Conservation (phyloP, 768 basidiomycete species). For the Lyophyllum decastes region DNA sequence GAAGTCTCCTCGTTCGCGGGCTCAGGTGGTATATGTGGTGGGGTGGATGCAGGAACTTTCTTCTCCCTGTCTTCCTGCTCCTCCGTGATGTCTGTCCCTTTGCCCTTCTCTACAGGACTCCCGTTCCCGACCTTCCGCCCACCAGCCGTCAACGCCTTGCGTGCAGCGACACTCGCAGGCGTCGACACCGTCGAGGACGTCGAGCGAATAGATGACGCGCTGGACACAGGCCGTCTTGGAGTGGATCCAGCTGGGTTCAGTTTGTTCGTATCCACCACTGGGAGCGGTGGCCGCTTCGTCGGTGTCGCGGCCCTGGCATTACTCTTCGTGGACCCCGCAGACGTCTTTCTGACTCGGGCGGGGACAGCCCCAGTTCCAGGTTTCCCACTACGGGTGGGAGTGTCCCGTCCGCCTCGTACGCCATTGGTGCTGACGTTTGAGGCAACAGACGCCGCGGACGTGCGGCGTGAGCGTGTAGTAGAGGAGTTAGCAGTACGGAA, state of each 20-base stretch:
- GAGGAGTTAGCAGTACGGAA: slow-evolving; percentile 44
- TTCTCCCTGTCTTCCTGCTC: slow-evolving; percentile 4
- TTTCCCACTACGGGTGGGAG: slow-evolving; percentile 7
- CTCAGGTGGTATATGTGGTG: not conserved
- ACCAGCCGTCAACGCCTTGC: slow-evolving; percentile 23
- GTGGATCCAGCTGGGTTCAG: slow-evolving; percentile 24
- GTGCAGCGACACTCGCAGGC: slow-evolving; percentile 24
- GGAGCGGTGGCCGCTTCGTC: slow-evolving; percentile 33
- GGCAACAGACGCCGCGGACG: slow-evolving; percentile 31
- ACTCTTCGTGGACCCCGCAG: slow-evolving; percentile 23
- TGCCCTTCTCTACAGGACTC: slow-evolving; percentile 11
- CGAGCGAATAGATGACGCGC: slow-evolving; percentile 21
- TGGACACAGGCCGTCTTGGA: slow-evolving; percentile 20
- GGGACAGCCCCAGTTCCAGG: not conserved
- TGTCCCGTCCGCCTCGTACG: slow-evolving; percentile 12
- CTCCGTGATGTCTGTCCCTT: slow-evolving; percentile 8
- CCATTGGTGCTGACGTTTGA: slow-evolving; percentile 19
- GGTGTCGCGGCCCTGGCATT: slow-evolving; percentile 14
- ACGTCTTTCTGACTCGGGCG: slow-evolving; percentile 15
- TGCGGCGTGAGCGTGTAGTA: slow-evolving; percentile 29
- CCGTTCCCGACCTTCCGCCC: slow-evolving; percentile 14
- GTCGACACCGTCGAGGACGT: slow-evolving; percentile 28
- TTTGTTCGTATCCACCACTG: slow-evolving; percentile 30
- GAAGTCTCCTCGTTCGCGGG: slow-evolving; percentile 6
- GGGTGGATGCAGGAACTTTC: not conserved